Conservation (phyloP, 257 asterid genomes). For the Misopates orontium region DNA sequence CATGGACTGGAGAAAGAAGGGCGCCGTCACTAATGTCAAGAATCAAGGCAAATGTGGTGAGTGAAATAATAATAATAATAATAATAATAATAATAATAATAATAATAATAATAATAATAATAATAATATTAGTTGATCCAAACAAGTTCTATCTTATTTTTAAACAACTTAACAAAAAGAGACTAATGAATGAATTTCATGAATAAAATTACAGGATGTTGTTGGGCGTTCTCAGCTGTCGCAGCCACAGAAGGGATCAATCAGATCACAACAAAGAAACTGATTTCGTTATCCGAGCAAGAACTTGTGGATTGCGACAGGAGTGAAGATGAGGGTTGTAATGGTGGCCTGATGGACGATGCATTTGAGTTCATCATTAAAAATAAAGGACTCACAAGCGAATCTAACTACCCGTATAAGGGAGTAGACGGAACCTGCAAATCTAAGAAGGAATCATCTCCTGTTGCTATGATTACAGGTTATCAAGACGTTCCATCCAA, state of each 20-base stretch:
- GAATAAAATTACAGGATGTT: slow-evolving; percentile 30
- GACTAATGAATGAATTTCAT: not conserved
- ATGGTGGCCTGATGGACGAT: slow-evolving; percentile 35
- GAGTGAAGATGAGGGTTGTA: slow-evolving; percentile 32
- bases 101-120: too few species aligned
- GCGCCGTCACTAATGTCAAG: slow-evolving; percentile 61
- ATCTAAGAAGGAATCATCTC: slow-evolving; percentile 28
- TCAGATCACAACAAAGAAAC: slow-evolving; percentile 28
- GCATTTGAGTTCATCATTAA: slow-evolving; percentile 34
- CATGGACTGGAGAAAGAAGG: slow-evolving; percentile 73
- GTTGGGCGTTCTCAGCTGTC: slow-evolving; percentile 44
- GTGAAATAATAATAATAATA: slow-evolving; percentile 8
- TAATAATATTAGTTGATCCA: too few species aligned
- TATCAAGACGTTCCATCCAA: slow-evolving; percentile 41
- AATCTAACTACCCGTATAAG: slow-evolving; percentile 36
- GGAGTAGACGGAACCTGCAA: slow-evolving; percentile 38
- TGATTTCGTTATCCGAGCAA: slow-evolving; percentile 38
- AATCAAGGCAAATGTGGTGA: slow-evolving; percentile 74
- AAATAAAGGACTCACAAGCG: slow-evolving; percentile 35
- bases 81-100: too few species aligned
- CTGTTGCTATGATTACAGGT: slow-evolving; percentile 32
- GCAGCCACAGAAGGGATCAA: slow-evolving; percentile 42
- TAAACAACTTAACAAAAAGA: too few species aligned
- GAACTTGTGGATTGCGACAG: slow-evolving; percentile 39
- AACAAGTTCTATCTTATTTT: too few species aligned